phyloP scores from a whole-genome alignment of 75 land plant genomes.

The Azolla pinnata region DNA sequence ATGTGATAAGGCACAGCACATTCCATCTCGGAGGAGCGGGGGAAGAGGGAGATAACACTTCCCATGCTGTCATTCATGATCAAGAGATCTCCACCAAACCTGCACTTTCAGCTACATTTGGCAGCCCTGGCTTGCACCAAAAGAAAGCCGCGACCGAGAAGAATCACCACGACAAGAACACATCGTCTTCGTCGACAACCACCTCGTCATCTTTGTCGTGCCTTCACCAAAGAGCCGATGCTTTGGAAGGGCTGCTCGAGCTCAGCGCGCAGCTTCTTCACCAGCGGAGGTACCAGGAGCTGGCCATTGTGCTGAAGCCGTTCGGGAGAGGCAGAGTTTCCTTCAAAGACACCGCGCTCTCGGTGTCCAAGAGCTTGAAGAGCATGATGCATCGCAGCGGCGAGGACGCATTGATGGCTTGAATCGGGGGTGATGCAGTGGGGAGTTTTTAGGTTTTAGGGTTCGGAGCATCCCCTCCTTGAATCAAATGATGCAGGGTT shows the following conservation, averaged over 20 bases:
- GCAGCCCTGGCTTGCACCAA: too few relatives aligned
- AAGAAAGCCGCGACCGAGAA: too few relatives aligned
- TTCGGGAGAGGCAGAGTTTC: constrained; percentile 96
- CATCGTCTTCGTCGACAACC: too few relatives aligned
- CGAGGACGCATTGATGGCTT: constrained; percentile 41
- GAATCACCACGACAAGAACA: too few relatives aligned
- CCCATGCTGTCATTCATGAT: too few relatives aligned
- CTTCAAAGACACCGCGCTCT: constrained; percentile 95
- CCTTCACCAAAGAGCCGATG: constrained; percentile 83
- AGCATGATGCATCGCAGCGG: constrained; percentile 42
- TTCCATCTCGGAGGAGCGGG: constrained; percentile 66
- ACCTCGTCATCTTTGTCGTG: too few relatives aligned
- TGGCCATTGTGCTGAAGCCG: constrained; percentile 81
- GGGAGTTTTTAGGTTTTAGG: too few relatives aligned
- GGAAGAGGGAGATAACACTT: constrained; percentile 10
- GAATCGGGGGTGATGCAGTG: constrained; percentile 65
- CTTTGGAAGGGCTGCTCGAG: constrained; percentile 86
- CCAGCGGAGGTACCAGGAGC: constrained; percentile 80
- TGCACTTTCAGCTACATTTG: too few relatives aligned
- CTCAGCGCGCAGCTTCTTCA: constrained; percentile 80
- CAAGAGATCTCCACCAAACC: too few relatives aligned
- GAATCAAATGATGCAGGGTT: too few relatives aligned
- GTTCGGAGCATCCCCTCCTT: too few relatives aligned
- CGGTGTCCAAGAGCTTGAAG: constrained; percentile 94
- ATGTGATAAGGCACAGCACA: constrained; percentile 93